Evolutionary conservation across 2,329 filamentous ascomycete genomes (phyloP).

Genomic region (Pyrenochaeta sp.): DNA sequence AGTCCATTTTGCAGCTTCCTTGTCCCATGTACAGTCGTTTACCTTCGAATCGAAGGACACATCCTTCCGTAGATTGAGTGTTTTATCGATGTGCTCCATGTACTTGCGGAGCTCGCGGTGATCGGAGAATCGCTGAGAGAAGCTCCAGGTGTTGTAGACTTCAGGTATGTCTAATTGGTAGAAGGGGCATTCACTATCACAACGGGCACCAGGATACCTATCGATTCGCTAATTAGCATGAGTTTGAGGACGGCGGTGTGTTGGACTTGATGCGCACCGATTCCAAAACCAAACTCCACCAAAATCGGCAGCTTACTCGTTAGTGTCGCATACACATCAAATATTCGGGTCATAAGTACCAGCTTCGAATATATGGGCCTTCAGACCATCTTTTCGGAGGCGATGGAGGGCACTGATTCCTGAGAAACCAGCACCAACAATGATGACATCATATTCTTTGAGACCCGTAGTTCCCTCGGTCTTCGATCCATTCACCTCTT

Average conservation of each 20-base stretch:
- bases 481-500: not conserved
- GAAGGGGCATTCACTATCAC: slow-evolving; percentile 38
- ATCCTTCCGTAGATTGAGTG: slow-evolving; percentile 30
- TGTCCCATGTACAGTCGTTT: slow-evolving; percentile 52
- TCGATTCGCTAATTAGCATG: too few species aligned
- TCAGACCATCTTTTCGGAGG: slow-evolving; percentile 26
- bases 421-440: slow-evolving; percentile 12
- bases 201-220: slow-evolving; percentile 43
- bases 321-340: not conserved
- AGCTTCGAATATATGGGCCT: slow-evolving; percentile 29
- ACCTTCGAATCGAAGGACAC: slow-evolving; percentile 54
- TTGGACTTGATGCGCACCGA: too few species aligned
- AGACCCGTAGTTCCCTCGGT: not conserved
- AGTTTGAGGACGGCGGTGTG: too few species aligned
- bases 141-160: slow-evolving; percentile 34
- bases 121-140: slow-evolving; percentile 31
- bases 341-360: slow-evolving; percentile 6
- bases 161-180: slow-evolving; percentile 41
- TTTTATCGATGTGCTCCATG: slow-evolving; percentile 32
- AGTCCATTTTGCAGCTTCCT: slow-evolving; percentile 50
- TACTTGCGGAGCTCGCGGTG: slow-evolving; percentile 34
- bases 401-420: slow-evolving; percentile 27
- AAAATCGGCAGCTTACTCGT: slow-evolving; percentile 14
- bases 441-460: slow-evolving; percentile 8
- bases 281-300: slow-evolving; percentile 19